Percentiles rank a stretch among this genome's conserved stretches.
phyloP scores from a whole-genome alignment of 2,329 filamentous ascomycete species.

The Diplodia corticola region DNA sequence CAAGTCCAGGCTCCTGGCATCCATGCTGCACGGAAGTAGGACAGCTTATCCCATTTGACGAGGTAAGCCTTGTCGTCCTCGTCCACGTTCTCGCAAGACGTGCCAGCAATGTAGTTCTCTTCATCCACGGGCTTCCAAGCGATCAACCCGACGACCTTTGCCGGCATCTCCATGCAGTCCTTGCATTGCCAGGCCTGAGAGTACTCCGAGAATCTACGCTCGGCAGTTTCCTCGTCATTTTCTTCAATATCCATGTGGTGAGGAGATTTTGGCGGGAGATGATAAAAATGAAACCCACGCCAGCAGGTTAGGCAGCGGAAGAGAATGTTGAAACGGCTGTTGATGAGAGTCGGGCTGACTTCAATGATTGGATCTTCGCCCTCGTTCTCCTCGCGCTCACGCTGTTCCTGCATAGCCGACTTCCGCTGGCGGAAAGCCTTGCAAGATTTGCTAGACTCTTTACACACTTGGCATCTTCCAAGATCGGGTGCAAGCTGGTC shows the following conservation, averaged over 20 bases:
- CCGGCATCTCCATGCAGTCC: slow-evolving; percentile 65
- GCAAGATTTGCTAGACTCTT: slow-evolving; percentile 66
- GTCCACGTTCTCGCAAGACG: slow-evolving; percentile 56
- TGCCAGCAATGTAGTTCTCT: slow-evolving; percentile 55
- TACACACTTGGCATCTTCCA: slow-evolving; percentile 71
- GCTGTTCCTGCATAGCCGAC: slow-evolving; percentile 78
- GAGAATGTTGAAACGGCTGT: slow-evolving; percentile 74
- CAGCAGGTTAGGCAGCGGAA: slow-evolving; percentile 81
- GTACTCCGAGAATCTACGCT: slow-evolving; percentile 71
- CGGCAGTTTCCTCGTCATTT: slow-evolving; percentile 53
- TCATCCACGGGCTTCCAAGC: slow-evolving; percentile 78
- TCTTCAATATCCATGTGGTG: slow-evolving; percentile 47
- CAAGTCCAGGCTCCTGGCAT: slow-evolving; percentile 87
- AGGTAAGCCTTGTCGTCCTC: slow-evolving; percentile 90
- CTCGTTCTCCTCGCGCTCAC: slow-evolving; percentile 73
- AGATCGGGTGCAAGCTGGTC: slow-evolving; percentile 69
- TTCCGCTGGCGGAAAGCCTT: slow-evolving; percentile 70
- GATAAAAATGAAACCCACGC: slow-evolving; percentile 79
- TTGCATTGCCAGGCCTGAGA: slow-evolving; percentile 74
- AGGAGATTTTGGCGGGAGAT: slow-evolving; percentile 62
- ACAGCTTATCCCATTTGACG: slow-evolving; percentile 79
- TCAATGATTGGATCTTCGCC: slow-evolving; percentile 73
- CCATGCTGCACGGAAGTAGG: slow-evolving; percentile 83
- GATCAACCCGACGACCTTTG: slow-evolving; percentile 75
- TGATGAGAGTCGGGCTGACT: slow-evolving; percentile 64